Conservation (phyloP, 352 stramenopile species). For the Pythium brachiatum region DNA sequence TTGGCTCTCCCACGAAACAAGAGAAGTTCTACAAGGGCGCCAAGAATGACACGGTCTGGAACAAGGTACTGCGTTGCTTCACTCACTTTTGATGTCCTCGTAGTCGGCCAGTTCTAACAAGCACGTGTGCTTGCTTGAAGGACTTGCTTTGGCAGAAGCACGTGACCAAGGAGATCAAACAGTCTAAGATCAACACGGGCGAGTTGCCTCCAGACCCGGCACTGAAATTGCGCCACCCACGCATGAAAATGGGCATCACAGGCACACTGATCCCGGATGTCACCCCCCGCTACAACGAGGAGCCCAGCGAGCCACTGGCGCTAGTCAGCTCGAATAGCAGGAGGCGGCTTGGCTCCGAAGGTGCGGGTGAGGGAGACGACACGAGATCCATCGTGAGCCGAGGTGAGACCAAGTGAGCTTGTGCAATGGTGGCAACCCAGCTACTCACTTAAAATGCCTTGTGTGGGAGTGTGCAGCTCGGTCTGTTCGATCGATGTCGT, state of each 20-base stretch:
- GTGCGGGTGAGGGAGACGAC: slow-evolving; percentile 1
- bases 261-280: slow-evolving; percentile 45
- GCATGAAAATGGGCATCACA: slow-evolving; percentile 48
- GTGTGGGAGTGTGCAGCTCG: neutral
- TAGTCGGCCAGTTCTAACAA: too few species aligned
- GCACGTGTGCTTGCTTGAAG: slow-evolving; percentile 3
- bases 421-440: neutral
- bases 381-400: slow-evolving; percentile 10
- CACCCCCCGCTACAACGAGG: slow-evolving; percentile 29
- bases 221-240: slow-evolving; percentile 32
- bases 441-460: neutral
- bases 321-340: slow-evolving; percentile 11
- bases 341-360: neutral
- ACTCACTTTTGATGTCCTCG: too few species aligned
- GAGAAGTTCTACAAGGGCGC: slow-evolving; percentile 61
- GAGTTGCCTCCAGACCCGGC: slow-evolving; percentile 31
- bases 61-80: too few species aligned
- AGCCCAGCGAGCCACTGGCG: neutral
- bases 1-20: slow-evolving; percentile 32
- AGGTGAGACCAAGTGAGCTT: neutral
- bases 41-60: slow-evolving; percentile 51
- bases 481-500: slow-evolving; percentile 9
- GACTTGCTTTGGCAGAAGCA: slow-evolving; percentile 53
- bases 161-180: slow-evolving; percentile 45
- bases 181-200: slow-evolving; percentile 37